Base-by-base conservation (phyloP, 306 rosid species). In the Boehmeria nivea region DNA sequence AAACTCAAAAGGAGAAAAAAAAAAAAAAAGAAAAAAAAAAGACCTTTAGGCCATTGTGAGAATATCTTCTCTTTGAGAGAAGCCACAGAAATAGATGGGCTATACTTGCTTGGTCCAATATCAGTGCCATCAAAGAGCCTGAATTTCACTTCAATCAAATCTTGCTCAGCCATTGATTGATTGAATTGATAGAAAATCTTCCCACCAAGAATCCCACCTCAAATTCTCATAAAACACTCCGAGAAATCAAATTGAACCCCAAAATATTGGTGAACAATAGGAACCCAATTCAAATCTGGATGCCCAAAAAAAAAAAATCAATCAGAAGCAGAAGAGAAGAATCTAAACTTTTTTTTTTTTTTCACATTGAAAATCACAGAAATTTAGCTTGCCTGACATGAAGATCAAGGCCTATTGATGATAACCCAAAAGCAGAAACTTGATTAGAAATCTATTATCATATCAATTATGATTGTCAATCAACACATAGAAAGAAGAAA, bases 21-120 rank as follows among this genome's bases (percentile, higher is more conserved):
- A n/a, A 3, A 6, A 28, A 2, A 25, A 22, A 37, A 21, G 23
- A 3, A 6, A 20, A 57, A 26, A 31, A 69, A 19, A 6, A 8
- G 44, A 75, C 80, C 80, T 69, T 69, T 69, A 6, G 80, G 80
- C 80, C 80, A 75, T 43, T 75, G 76, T 37, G 76, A 47, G 43
- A 75, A 60, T 31, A 75, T 69, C 62, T 69, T 69, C 50, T 65
- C 80, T 22, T 75, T 75, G 38, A 75, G 80, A 60, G 76, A 59
- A 40, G 71, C 57, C 18, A 75, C 80, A 50, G 80, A 59, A 17
- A 67, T 56, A 16, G 76, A 36, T 42, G 75, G 65, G 55, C 72
- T 69, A 38, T 69, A 69, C 61, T 60, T 75, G 54, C 34, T 67
- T 14, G 80, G 80, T 25, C 80, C 80, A 15, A 75, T 69, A 31